Conservation (phyloP, 768 basidiomycete genomes). For the Lepiota venenata region DNA sequence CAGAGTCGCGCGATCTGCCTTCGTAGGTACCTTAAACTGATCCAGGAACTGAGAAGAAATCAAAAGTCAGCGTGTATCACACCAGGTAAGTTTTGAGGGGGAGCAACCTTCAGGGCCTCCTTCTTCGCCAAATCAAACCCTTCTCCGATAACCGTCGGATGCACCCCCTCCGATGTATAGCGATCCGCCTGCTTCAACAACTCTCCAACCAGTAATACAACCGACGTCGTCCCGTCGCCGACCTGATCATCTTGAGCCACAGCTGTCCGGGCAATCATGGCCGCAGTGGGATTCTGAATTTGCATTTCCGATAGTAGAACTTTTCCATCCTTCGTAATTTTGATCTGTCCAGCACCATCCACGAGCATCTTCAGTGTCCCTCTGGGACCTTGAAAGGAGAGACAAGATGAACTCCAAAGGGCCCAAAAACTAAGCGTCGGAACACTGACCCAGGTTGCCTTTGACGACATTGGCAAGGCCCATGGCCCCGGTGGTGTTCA, state of each 20-base stretch:
- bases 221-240: conserved; percentile 97
- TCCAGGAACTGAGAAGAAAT: conserved; percentile 75
- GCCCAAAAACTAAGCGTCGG: conserved; percentile 8
- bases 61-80: neutral
- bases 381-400: conserved; percentile 65
- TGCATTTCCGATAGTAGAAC: conserved; percentile 99
- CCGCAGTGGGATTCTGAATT: conserved; percentile 98
- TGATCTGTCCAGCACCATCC: conserved; percentile 96
- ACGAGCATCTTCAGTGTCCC: conserved; percentile 99
- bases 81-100: conserved; percentile 7
- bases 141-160: conserved; percentile 92
- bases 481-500: conserved; percentile 92
- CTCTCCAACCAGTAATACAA: conserved; percentile 93
- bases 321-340: conserved; percentile 99
- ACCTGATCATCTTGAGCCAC: conserved; percentile 99
- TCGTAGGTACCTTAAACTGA: conserved; percentile 73
- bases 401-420: neutral
- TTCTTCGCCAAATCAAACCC: conserved; percentile 99
- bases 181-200: conserved; percentile 97
- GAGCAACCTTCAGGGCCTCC: conserved; percentile 79
- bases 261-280: conserved; percentile 98
- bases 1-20: conserved; percentile 85
- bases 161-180: conserved; percentile 96
- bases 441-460: conserved; percentile 81
- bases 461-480: conserved; percentile 97